Evolutionary conservation across 2,329 filamentous ascomycete species (phyloP).

Genomic region (Cryphonectria naterciae): DNA sequence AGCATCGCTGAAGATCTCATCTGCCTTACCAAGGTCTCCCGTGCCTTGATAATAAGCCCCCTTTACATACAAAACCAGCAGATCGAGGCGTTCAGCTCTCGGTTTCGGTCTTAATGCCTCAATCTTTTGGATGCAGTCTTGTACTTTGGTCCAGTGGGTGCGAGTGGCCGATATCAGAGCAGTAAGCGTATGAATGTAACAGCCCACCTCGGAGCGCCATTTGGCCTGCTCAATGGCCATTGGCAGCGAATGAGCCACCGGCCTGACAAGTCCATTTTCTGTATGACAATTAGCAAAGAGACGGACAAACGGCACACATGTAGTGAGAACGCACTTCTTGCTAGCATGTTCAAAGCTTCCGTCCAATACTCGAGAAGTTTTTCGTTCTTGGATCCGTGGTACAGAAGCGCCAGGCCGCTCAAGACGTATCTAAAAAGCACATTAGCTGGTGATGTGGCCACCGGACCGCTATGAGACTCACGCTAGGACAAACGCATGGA

Average conservation of each 20-base stretch:
- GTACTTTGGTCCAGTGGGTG: slow-evolving; percentile 70
- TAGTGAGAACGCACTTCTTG: slow-evolving; percentile 20
- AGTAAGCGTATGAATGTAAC: slow-evolving; percentile 72
- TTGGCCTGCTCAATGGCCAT: slow-evolving; percentile 61
- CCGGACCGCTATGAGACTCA: slow-evolving; percentile 41
- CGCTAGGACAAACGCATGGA: slow-evolving; percentile 60
- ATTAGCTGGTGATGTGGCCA: slow-evolving; percentile 27
- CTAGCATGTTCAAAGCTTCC: slow-evolving; percentile 29
- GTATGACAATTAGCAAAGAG: slow-evolving; percentile 26
- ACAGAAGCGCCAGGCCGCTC: slow-evolving; percentile 53
- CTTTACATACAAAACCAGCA: slow-evolving; percentile 71
- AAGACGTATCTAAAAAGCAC: slow-evolving; percentile 52
- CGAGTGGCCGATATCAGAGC: slow-evolving; percentile 71
- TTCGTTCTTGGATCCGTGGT: slow-evolving; percentile 28
- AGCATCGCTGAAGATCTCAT: slow-evolving; percentile 66
- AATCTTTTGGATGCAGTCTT: slow-evolving; percentile 59
- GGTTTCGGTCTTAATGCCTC: slow-evolving; percentile 46
- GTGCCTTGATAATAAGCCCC: slow-evolving; percentile 78
- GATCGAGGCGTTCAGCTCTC: slow-evolving; percentile 49
- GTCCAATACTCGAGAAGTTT: slow-evolving; percentile 29
- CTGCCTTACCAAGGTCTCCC: slow-evolving; percentile 71
- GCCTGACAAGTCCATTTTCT: slow-evolving; percentile 43
- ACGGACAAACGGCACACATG: background rate
- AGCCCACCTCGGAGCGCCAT: slow-evolving; percentile 69
- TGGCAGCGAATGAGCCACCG: slow-evolving; percentile 44